These are phyloP conservation scores for Starmerella cellae DNA, from an alignment of 805 yeast genomes.

Conservation along the genomic window DNA sequence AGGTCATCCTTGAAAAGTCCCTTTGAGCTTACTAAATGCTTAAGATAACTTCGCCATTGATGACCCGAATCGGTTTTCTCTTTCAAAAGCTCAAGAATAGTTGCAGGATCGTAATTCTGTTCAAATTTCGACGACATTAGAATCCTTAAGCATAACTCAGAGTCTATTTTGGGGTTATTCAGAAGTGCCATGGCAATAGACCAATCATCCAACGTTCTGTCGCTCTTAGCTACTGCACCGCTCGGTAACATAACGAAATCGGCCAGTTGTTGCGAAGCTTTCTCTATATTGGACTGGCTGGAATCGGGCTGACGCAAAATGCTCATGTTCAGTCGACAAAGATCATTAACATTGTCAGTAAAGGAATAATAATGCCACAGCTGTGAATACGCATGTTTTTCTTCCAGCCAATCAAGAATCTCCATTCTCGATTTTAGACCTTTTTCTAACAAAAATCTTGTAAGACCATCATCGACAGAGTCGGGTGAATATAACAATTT, in stretches of 20 bases:
- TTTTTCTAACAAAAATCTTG: conserved; percentile 10
- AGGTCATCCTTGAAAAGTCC: conserved; percentile 22
- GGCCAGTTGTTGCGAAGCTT: conserved; percentile 23
- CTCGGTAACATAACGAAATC: conserved; percentile 8
- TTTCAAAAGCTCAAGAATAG: conserved; percentile 25
- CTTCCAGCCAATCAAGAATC: conserved; percentile 7
- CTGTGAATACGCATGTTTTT: conserved; percentile 2
- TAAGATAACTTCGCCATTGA: conserved; percentile 29
- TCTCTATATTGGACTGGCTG: conserved; percentile 13
- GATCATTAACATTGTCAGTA: conserved; percentile 3
- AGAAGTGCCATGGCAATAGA: conserved; percentile 23
- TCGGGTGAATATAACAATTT: neutral
- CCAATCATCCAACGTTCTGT: conserved; percentile 20
- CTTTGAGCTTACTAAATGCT: conserved; percentile 22
- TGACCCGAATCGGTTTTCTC: conserved; percentile 24
- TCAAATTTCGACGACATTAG: conserved; percentile 22
- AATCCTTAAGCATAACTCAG: conserved; percentile 24
- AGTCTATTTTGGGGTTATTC: conserved; percentile 2
- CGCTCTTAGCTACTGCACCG: neutral
- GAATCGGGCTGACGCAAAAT: conserved; percentile 3
- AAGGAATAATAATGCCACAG: conserved; percentile 15
- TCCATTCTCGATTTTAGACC: conserved; percentile 5
- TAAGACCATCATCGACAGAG: conserved; percentile 14
- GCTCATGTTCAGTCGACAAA: conserved; percentile 21
- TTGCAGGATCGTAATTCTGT: conserved; percentile 22